A percentile compares a stretch with the other conserved stretches of the same genome.
phyloP scores from a whole-genome alignment of 2,329 filamentous ascomycete genomes.

The Penicillium janthinellum region DNA sequence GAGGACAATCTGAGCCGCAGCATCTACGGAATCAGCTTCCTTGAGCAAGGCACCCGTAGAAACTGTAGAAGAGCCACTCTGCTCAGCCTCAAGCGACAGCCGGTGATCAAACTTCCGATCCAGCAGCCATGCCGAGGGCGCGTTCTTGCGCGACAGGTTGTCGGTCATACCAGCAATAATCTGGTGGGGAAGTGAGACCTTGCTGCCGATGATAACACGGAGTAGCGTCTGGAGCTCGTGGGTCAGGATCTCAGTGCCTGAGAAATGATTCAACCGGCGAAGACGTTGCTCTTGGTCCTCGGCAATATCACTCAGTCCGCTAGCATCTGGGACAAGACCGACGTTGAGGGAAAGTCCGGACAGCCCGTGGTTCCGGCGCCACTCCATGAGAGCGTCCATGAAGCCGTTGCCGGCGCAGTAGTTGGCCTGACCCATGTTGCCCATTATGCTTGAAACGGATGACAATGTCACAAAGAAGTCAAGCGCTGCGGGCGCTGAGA shows the following conservation, averaged over 20 bases:
- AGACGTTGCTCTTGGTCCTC: slow-evolving; percentile 22
- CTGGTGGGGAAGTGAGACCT: slow-evolving; percentile 18
- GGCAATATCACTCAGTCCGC: slow-evolving; percentile 21
- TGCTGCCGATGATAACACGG: slow-evolving; percentile 21
- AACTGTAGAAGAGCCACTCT: slow-evolving; percentile 3
- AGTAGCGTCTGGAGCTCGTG: slow-evolving; percentile 23
- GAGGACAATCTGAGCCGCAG: slow-evolving; percentile 16
- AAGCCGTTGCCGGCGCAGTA: slow-evolving; percentile 57
- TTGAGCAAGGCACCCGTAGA: slow-evolving; percentile 15
- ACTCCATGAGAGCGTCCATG: slow-evolving; percentile 25
- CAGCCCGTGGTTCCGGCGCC: slow-evolving; percentile 17
- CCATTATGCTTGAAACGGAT: slow-evolving; percentile 58
- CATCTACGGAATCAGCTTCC: slow-evolving; percentile 10
- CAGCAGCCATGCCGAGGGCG: slow-evolving; percentile 17
- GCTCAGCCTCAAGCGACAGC: slow-evolving; percentile 9
- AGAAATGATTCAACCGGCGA: slow-evolving; percentile 23
- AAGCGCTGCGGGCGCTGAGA: slow-evolving; percentile 17
- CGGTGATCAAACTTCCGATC: slow-evolving; percentile 28
- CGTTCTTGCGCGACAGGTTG: slow-evolving; percentile 17
- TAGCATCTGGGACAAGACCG: slow-evolving; percentile 27
- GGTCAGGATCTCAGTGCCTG: slow-evolving; percentile 24
- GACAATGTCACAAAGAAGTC: slow-evolving; percentile 58
- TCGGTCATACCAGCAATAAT: slow-evolving; percentile 26
- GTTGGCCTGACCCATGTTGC: slow-evolving; percentile 60
- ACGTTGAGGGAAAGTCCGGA: slow-evolving; percentile 23